phyloP scores from a whole-genome alignment of 306 rosid genomes.

The Dicorynia guianensis region DNA sequence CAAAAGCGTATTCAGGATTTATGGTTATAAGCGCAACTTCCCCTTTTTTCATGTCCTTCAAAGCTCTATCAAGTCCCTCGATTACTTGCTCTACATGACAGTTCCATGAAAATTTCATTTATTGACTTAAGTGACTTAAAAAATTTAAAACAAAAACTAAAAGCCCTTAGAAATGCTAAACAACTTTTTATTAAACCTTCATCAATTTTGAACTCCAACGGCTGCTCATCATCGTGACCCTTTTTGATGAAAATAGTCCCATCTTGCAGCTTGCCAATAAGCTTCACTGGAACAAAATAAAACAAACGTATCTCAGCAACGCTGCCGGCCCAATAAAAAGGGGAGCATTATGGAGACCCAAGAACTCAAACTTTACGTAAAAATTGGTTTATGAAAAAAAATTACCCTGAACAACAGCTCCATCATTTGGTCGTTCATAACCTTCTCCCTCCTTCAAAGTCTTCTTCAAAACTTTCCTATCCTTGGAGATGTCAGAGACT shows the following conservation, averaged over 20 bases:
- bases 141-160: background rate
- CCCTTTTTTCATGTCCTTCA: slow-evolving; percentile 89
- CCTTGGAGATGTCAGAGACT: slow-evolving; percentile 77
- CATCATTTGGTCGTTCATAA: slow-evolving; percentile 88
- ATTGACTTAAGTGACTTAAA: background rate
- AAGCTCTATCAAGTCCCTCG: slow-evolving; percentile 86
- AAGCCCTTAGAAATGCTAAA: background rate
- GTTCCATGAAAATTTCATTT: background rate
- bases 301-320: background rate
- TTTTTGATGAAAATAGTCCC: slow-evolving; percentile 75
- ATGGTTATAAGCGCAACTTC: slow-evolving; percentile 75
- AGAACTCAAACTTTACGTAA: background rate
- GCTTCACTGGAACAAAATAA: slow-evolving; percentile 60
- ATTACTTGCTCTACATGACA: slow-evolving; percentile 76
- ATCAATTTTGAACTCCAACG: slow-evolving; percentile 78
- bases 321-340: slow-evolving; percentile 2
- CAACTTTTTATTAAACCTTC: slow-evolving; percentile 57
- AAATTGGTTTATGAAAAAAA: background rate
- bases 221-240: slow-evolving; percentile 78
- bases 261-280: slow-evolving; percentile 82
- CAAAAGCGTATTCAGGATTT: slow-evolving; percentile 88
- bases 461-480: slow-evolving; percentile 84
- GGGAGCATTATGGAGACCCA: background rate
- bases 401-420: slow-evolving; percentile 73
- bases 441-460: slow-evolving; percentile 91